A percentile compares a stretch with the other conserved stretches of the same genome.
These are phyloP conservation scores for Leptomonas seymouri DNA, from an alignment of 208 protist genomes.

Conservation along the genomic window DNA sequence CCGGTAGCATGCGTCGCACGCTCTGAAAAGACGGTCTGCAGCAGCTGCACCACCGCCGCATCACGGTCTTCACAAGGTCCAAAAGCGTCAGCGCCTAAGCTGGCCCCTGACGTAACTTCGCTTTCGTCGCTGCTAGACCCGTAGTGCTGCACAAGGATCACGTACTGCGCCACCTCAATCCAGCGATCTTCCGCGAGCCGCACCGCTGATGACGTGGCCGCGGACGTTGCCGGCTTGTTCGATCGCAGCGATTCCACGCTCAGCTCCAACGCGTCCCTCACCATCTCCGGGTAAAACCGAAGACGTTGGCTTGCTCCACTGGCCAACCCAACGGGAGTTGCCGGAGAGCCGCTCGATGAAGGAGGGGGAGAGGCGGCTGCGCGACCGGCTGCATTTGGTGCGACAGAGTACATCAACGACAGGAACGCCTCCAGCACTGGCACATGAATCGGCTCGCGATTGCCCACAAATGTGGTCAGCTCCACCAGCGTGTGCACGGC, in stretches of 20 bases:
- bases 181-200: conserved; percentile 45
- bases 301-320: neutral
- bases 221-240: neutral
- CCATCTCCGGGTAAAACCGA: conserved; percentile 73
- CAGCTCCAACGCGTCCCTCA: conserved; percentile 46
- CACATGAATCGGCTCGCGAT: conserved; percentile 86
- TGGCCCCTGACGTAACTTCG: neutral
- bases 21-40: conserved; percentile 24
- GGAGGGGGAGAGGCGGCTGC: neutral
- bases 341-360: neutral
- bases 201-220: neutral
- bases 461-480: conserved; percentile 82
- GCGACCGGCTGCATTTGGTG: conserved; percentile 8
- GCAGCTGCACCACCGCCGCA: conserved; percentile 20
- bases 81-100: neutral
- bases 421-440: conserved; percentile 70
- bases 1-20: conserved; percentile 3
- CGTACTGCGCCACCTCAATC: conserved; percentile 63
- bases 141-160: conserved; percentile 72
- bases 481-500: conserved; percentile 72
- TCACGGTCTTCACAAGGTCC: neutral
- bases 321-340: neutral
- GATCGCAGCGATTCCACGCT: conserved; percentile 9
- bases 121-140: neutral
- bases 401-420: conserved; percentile 20